A percentile compares a stretch with the other conserved stretches of the same genome.
phyloP scores from a whole-genome alignment of 2,329 filamentous ascomycete species.

The Aureobasidium sp. region DNA sequence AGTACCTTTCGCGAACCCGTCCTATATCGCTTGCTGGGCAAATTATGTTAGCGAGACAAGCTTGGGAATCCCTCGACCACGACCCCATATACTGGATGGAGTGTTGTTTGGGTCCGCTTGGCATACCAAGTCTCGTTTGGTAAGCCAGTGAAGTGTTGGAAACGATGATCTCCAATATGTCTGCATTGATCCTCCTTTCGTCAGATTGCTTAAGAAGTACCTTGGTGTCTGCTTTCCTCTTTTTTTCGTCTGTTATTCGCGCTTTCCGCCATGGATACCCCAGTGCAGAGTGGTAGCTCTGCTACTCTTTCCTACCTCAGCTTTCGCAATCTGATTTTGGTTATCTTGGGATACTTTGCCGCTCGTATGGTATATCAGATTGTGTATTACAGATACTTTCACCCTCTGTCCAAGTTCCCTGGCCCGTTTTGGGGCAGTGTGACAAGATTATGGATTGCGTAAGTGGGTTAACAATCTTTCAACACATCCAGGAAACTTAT shows the following conservation, averaged over 20 bases:
- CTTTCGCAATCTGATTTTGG: not conserved
- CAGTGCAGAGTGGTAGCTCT: not conserved
- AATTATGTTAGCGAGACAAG: not conserved
- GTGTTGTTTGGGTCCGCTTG: not conserved
- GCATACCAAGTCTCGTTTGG: not conserved
- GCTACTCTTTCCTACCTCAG: not conserved
- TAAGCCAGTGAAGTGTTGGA: not conserved
- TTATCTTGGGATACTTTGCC: not conserved
- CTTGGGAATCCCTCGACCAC: not conserved
- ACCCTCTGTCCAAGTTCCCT: too few relatives aligned
- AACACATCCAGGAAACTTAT: not conserved
- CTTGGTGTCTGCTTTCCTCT: not conserved
- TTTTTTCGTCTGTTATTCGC: not conserved
- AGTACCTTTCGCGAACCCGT: too few relatives aligned
- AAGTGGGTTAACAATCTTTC: not conserved
- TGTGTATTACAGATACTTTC: slow-evolving; percentile 16
- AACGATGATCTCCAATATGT: not conserved
- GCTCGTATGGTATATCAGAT: slow-evolving; percentile 4
- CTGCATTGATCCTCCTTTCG: not conserved
- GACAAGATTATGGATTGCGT: slow-evolving; percentile 34
- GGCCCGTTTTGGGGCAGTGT: not conserved
- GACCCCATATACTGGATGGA: not conserved
- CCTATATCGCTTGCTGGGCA: not conserved
- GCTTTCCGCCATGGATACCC: not conserved
- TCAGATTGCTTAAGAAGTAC: not conserved